These are phyloP conservation scores for Cronartium quercuum DNA, from an alignment of 1,284 basidiomycete species.

Conservation along the genomic window DNA sequence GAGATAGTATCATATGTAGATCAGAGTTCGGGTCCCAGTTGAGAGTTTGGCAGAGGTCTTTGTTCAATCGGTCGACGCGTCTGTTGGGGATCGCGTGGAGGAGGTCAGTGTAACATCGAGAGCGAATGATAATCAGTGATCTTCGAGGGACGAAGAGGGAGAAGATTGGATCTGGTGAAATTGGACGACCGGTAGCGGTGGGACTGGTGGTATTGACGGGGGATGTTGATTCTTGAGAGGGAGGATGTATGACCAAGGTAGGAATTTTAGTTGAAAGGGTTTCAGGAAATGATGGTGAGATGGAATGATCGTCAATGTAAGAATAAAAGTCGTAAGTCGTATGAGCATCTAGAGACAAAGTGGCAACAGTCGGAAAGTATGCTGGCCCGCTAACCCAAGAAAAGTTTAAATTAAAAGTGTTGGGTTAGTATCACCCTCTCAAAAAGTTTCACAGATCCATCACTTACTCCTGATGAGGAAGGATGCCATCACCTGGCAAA, in stretches of 20 bases:
- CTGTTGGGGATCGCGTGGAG: slow-evolving; percentile 56
- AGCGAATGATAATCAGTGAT: slow-evolving; percentile 69
- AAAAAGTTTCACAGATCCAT: too few species aligned
- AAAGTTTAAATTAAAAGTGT: not conserved
- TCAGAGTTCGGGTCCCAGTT: slow-evolving; percentile 35
- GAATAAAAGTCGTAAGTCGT: slow-evolving; percentile 76
- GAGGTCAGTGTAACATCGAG: slow-evolving; percentile 61
- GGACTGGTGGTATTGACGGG: not conserved
- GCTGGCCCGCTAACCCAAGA: slow-evolving; percentile 71
- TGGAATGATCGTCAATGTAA: slow-evolving; percentile 53
- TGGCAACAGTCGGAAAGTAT: slow-evolving; percentile 81
- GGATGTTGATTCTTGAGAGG: not conserved
- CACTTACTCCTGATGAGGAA: slow-evolving; percentile 57
- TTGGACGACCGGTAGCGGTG: slow-evolving; percentile 53
- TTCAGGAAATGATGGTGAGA: not conserved
- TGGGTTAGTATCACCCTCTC: too few species aligned
- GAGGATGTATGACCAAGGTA: slow-evolving; percentile 43
- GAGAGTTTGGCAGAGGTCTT: slow-evolving; percentile 8
- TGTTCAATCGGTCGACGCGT: slow-evolving; percentile 56
- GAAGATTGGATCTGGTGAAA: slow-evolving; percentile 62
- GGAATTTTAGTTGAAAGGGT: not conserved
- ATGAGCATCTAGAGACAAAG: slow-evolving; percentile 77
- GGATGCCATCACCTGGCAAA: slow-evolving; percentile 77
- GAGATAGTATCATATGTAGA: slow-evolving; percentile 43
- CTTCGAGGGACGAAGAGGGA: slow-evolving; percentile 74